Evolutionary conservation across 2,329 filamentous ascomycete species (phyloP), one percentile per base, ranked within the genome.

Genomic region (Monilinia vaccinii-corymbosi): DNA sequence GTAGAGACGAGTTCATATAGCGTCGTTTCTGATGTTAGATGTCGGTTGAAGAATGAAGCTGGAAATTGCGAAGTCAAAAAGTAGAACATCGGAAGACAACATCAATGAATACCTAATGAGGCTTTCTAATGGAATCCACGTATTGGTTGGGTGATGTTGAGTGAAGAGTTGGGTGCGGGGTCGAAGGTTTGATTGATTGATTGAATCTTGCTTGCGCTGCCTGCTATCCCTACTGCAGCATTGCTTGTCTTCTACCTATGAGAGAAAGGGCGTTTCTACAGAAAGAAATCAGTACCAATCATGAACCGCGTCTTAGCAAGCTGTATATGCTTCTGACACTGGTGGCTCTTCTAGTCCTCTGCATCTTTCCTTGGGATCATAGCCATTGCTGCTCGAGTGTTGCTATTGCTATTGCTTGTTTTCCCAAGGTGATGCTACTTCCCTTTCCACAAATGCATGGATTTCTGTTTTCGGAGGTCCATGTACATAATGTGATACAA

Each of bases 81-180:
- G 42, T 28, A 4, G 18, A 10, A 38, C 3, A 10, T 14, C 13
- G 13, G 31, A 42, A 42, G 36, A 42, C 18, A 25, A 23, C n/a
- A 7, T 44, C 9, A 36, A 46, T 25, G 40, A 45, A 28, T 55
- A 14, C 11, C 5, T 16, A 56, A 28, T 32, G 10, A 23, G 45
- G 7, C 47, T 36, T 23, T 36, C 36, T 44, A 25, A 44, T 46
- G 50, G 40, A 38, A 7, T 59, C 57, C 46, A 47, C 21, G 40
- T 1, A 53, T 59, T 53, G 48, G 56, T 21, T 59, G 48, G 48
- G 13, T 31, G 21, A 38, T 42, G 47, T 18, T 18, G 32, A 51
- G 10, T 45, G 52, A 52, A 34, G 56, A 60, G 57, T 56, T 42
- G 48, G 34, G 48, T 60, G 57, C 57, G 57, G 57, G 57, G 57